phyloP scores from a whole-genome alignment of 2,329 filamentous ascomycete species.

The Ophiostoma pallidulum region DNA sequence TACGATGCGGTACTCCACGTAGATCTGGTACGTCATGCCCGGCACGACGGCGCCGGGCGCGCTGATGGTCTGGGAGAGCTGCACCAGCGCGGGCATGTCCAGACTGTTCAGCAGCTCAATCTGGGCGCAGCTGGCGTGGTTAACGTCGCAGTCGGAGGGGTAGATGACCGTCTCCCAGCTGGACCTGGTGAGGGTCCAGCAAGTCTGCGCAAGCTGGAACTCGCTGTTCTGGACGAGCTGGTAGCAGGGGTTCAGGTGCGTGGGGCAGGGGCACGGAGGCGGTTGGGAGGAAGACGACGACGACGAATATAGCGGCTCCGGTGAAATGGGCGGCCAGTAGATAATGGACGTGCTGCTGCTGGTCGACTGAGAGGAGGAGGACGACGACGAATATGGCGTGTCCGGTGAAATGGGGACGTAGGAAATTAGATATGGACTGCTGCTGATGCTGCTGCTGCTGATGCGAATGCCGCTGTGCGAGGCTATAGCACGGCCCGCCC shows the following conservation, averaged over 20 bases:
- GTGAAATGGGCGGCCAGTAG: too few species aligned
- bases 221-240: not conserved
- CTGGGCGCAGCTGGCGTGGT: not conserved
- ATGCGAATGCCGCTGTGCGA: too few species aligned
- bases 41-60: not conserved
- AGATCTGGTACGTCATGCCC: not conserved
- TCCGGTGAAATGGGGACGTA: too few species aligned
- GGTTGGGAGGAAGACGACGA: not conserved
- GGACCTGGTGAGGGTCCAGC: not conserved
- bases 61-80: not conserved
- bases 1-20: not conserved
- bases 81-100: not conserved
- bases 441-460: too few species aligned
- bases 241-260: not conserved
- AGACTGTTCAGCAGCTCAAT: not conserved
- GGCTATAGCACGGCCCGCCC: too few species aligned
- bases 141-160: not conserved
- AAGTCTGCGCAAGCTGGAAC: not conserved
- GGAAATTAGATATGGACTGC: too few species aligned
- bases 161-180: not conserved
- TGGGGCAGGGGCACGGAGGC: not conserved
- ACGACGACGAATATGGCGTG: too few species aligned
- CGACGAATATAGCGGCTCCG: too few species aligned
- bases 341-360: too few species aligned
- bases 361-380: too few species aligned